phyloP scores from a whole-genome alignment of 148 eudicot species.

The Persicaria maculosa region DNA sequence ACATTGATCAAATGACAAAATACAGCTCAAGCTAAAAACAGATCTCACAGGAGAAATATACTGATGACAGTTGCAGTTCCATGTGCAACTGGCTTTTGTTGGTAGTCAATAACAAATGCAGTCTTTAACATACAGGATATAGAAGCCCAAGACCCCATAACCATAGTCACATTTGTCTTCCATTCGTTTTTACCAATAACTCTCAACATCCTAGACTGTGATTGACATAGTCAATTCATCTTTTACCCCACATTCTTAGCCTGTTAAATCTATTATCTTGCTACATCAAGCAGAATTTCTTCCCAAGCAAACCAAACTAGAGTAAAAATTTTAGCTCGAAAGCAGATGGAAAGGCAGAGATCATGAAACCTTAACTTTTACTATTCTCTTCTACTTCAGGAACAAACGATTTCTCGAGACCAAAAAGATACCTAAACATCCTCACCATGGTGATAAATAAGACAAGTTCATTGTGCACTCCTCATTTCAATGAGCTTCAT shows the following conservation, averaged over 20 bases:
- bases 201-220: neutral
- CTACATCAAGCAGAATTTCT: neutral
- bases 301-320: neutral
- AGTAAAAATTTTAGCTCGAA: neutral
- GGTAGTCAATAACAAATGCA: neutral
- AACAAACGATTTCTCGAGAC: neutral
- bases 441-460: neutral
- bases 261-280: neutral
- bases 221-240: neutral
- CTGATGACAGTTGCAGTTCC: neutral
- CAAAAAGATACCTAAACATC: neutral
- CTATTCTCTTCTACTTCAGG: neutral
- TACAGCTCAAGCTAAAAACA: neutral
- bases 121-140: neutral
- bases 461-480: neutral
- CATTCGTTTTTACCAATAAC: neutral
- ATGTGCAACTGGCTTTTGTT: neutral
- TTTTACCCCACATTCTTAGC: neutral
- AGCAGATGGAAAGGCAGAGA: neutral
- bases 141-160: neutral
- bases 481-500: neutral
- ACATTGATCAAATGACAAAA: neutral
- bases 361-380: neutral
- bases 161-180: neutral
- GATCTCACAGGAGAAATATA: neutral